A percentile compares a stretch with the other conserved stretches of the same genome.
Conservation (phyloP, 2,329 filamentous ascomycete genomes). For the Aureobasidium sp. region DNA sequence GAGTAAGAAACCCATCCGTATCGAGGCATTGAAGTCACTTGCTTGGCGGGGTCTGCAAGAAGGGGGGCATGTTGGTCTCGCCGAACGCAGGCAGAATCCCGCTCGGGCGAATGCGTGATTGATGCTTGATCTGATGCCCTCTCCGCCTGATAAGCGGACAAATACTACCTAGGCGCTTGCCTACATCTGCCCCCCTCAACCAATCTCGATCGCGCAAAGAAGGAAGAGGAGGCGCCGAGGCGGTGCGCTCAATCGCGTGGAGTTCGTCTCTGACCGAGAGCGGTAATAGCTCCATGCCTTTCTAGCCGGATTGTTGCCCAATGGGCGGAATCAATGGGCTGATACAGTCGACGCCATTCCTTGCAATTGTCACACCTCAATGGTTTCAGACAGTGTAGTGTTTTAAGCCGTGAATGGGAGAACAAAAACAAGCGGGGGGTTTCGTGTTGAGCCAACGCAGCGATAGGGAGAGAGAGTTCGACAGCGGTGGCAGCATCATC, state of each 20-base stretch:
- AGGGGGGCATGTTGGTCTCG: slow-evolving; percentile 2
- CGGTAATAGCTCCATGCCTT: slow-evolving; percentile 1
- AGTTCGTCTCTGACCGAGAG: slow-evolving; percentile 7
- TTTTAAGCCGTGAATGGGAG: background rate
- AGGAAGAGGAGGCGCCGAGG: slow-evolving; percentile 5
- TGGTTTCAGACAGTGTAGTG: background rate
- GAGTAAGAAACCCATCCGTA: background rate
- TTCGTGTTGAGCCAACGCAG: background rate
- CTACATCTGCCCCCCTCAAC: background rate
- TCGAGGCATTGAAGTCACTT: background rate
- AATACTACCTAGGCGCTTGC: slow-evolving; percentile 4
- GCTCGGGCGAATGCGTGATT: slow-evolving; percentile 7
- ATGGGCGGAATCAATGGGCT: slow-evolving; percentile 4
- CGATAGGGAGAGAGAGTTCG: background rate
- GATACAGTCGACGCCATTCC: slow-evolving; percentile 6
- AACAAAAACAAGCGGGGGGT: slow-evolving; percentile 1
- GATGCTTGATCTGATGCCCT: background rate
- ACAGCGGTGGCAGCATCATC: slow-evolving; percentile 1
- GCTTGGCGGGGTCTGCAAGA: background rate
- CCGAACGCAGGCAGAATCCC: background rate
- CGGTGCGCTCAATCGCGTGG: slow-evolving; percentile 6
- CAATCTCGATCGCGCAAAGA: slow-evolving; percentile 7
- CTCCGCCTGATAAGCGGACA: slow-evolving; percentile 10
- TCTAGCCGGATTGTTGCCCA: slow-evolving; percentile 10
- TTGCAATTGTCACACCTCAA: slow-evolving; percentile 1